A percentile compares a stretch with the other conserved stretches of the same genome.
These are phyloP conservation scores for Hortaea werneckii DNA, from an alignment of 2,329 filamentous ascomycete genomes.

Conservation along the genomic window DNA sequence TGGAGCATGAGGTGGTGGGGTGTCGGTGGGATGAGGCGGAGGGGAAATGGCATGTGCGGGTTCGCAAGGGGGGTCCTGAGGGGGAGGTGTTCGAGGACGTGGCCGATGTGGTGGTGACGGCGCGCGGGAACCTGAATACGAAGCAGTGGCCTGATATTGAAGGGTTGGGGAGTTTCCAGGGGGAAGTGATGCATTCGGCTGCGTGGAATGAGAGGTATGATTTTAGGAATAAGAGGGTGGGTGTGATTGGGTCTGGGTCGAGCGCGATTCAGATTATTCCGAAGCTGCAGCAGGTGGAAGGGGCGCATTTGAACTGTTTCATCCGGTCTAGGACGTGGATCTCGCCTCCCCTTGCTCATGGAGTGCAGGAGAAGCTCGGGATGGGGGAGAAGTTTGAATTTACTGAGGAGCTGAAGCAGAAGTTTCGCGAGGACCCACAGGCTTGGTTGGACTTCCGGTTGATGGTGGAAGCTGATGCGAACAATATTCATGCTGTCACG, in stretches of 20 bases:
- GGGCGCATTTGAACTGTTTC: constrained; percentile 25
- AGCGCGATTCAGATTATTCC: constrained; percentile 33
- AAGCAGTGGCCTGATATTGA: constrained; percentile 28
- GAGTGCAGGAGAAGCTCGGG: constrained; percentile 22
- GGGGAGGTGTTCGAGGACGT: constrained; percentile 17
- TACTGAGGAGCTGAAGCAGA: constrained; percentile 19
- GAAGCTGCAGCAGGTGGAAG: constrained; percentile 23
- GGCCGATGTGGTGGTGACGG: constrained; percentile 29
- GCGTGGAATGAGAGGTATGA: constrained; percentile 23
- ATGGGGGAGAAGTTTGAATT: constrained; percentile 22
- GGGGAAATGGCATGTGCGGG: constrained; percentile 29
- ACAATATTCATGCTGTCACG: constrained; percentile 38
- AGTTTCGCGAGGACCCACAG: constrained; percentile 30
- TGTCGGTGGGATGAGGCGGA: constrained; percentile 30
- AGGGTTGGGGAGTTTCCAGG: constrained; percentile 27
- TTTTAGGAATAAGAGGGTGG: constrained; percentile 21
- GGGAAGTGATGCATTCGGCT: constrained; percentile 27
- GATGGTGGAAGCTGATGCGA: constrained; percentile 47
- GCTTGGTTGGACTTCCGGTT: constrained; percentile 35
- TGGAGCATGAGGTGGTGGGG: constrained; percentile 28
- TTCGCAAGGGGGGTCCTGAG: constrained; percentile 17
- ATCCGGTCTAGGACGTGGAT: constrained; percentile 33
- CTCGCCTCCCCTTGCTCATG: constrained; percentile 34
- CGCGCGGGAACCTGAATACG: constrained; percentile 13
- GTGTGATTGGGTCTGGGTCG: constrained; percentile 25